These are phyloP conservation scores for Phyllosticta paracitricarpa DNA, from an alignment of 2,329 filamentous ascomycete species.

Conservation along the genomic window DNA sequence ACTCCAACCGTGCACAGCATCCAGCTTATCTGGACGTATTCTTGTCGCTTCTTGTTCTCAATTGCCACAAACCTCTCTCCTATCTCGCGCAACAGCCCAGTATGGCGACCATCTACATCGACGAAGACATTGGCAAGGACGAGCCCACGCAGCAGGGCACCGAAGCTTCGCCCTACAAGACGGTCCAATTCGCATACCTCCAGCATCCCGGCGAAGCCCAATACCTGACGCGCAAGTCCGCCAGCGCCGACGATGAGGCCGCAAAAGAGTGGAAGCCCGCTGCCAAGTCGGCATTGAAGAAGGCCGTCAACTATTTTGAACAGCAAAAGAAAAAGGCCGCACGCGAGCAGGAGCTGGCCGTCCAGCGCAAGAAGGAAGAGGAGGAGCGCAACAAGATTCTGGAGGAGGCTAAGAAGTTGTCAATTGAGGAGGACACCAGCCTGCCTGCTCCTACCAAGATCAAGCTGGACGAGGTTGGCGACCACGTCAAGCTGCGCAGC, in stretches of 20 bases:
- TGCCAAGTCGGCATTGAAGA: constrained; percentile 77
- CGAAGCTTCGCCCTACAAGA: constrained; percentile 69
- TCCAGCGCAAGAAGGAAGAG: constrained; percentile 62
- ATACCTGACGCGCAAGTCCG: constrained; percentile 57
- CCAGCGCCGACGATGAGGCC: constrained; percentile 48
- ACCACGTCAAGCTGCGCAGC: constrained; percentile 43
- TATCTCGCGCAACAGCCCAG: background rate
- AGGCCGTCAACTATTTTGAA: constrained; percentile 65
- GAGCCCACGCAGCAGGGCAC: constrained; percentile 55
- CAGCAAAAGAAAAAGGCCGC: constrained; percentile 74
- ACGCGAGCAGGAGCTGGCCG: constrained; percentile 64
- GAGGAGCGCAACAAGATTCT: constrained; percentile 60
- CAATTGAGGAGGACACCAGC: constrained; percentile 58
- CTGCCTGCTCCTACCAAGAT: constrained; percentile 68
- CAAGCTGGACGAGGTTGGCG: constrained; percentile 61
- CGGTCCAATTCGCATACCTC: constrained; percentile 66
- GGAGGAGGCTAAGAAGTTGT: constrained; percentile 73
- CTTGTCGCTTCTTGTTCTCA: background rate
- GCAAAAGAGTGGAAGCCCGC: constrained; percentile 69
- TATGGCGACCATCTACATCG: constrained; percentile 54
- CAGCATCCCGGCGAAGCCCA: constrained; percentile 53
- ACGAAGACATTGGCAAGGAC: constrained; percentile 70
- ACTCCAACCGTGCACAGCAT: constrained; percentile 7
- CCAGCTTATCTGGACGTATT: background rate
- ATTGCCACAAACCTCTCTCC: background rate